Evolutionary conservation across 2,329 filamentous ascomycete species (phyloP).

Genomic region (Lithohypha guttulata): DNA sequence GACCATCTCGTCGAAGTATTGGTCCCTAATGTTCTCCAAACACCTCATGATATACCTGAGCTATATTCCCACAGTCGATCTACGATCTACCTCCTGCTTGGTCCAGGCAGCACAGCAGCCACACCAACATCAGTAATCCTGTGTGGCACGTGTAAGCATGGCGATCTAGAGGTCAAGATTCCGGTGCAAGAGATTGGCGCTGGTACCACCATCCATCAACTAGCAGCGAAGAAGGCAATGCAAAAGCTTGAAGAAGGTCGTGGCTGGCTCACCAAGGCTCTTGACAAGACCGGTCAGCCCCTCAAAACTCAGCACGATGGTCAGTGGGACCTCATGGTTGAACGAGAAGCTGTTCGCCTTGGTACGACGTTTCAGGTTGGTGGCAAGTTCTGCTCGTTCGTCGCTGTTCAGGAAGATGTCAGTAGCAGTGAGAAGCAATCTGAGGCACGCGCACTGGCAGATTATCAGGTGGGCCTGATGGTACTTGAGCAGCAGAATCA

Average conservation of each 20-base stretch:
- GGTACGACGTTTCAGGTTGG: constrained; percentile 57
- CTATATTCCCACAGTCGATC: constrained; percentile 58
- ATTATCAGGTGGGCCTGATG: background rate
- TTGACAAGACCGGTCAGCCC: constrained; percentile 29
- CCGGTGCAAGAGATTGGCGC: constrained; percentile 43
- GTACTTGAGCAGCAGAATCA: constrained; percentile 2
- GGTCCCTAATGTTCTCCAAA: constrained; percentile 50
- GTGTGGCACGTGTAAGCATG: constrained; percentile 45
- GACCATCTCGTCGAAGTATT: constrained; percentile 44
- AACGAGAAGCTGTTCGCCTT: constrained; percentile 55
- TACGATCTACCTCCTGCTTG: constrained; percentile 54
- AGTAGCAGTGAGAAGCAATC: too few relatives aligned
- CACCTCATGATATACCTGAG: constrained; percentile 51
- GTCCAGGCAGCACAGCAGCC: constrained; percentile 37
- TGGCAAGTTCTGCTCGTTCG: constrained; percentile 62
- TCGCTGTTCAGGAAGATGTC: constrained; percentile 46
- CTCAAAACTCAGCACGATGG: constrained; percentile 40
- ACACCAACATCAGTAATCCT: constrained; percentile 48
- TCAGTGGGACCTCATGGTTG: constrained; percentile 49
- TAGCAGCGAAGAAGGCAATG: constrained; percentile 57
- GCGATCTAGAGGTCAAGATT: constrained; percentile 53
- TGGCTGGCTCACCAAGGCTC: constrained; percentile 52
- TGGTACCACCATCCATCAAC: constrained; percentile 54
- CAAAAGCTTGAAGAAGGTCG: constrained; percentile 59
- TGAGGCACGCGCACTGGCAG: too few relatives aligned